Evolutionary conservation across 2,329 filamentous ascomycete species (phyloP), one percentile per base, ranked within the genome.

Genomic region (Trematosphaeria pertusa): DNA sequence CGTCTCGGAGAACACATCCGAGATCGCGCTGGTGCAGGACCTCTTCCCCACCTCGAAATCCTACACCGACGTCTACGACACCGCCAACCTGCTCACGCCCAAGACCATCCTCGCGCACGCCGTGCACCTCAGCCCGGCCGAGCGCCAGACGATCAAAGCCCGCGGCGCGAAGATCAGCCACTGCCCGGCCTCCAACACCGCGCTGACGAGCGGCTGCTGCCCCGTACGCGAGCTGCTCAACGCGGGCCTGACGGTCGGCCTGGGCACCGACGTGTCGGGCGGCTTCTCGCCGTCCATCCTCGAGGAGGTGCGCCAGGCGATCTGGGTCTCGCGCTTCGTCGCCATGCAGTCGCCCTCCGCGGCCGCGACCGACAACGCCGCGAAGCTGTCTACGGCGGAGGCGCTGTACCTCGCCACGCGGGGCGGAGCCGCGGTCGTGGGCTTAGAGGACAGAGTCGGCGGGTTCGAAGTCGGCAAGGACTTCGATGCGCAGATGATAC

Each of bases 231-330:
- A 82, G 72, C 69, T 96, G 58, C 78, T 96, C 41, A 81, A 91
- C 17, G 80, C 81, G 41, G 91, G 89, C 0, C 80, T 97, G 35
- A 84, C 83, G 0, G 85, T 97, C 5, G 93, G 94, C 0, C 75
- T 99, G 0, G 94, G 94, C 0, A 97, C 93, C 0, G 94, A 99
- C 70, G 85, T 97, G 47, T 89, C 85, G 59, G 94, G 93, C 2
- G 94, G 94, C 0, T 97, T 93, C 69, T 89, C 85, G 44, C 81
- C 89, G 0, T 89, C 85, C 50, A 82, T 97, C 8, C 81, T 97
- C 0, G 89, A 94, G 56, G 86, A 90, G n/a, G 89, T 87, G 33
- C 76, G 92, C 11, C 89, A 94, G 64, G 91, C 93, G 0, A 82
- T 85, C 39, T 80, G 96, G 51, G 89, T 93, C 1, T 90, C 86